Conservation (phyloP, 106 monocot genomes). For the Acorus gramineus region DNA sequence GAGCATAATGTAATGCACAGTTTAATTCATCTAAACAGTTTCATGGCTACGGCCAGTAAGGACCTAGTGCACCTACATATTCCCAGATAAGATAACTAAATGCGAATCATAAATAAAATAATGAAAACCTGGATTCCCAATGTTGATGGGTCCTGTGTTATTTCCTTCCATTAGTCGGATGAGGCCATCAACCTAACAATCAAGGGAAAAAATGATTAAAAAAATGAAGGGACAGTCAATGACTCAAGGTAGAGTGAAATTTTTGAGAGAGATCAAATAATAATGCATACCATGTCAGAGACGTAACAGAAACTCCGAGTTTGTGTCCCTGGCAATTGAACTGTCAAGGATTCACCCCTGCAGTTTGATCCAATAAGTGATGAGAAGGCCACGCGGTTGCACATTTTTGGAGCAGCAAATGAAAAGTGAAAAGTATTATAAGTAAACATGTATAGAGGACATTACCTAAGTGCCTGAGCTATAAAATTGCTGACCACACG, state of each 20-base stretch:
- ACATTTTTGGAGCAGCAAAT: neutral
- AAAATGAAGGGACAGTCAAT: neutral
- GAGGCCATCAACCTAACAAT: neutral
- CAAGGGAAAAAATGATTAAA: neutral
- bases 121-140: no score
- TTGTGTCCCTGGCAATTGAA: no score
- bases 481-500: constrained; percentile 98
- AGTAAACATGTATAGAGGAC: neutral
- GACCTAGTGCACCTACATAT: neutral
- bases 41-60: no score
- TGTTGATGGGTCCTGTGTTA: no score
- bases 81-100: no score
- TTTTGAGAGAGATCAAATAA: neutral
- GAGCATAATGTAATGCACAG: no score
- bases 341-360: neutral
- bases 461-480: constrained; percentile 86
- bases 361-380: neutral
- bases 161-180: no score
- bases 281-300: neutral
- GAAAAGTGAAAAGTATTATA: neutral
- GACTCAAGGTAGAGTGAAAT: no score
- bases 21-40: no score
- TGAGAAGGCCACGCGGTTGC: neutral
- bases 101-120: no score
- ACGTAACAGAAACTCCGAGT: no score